phyloP scores from a whole-genome alignment of 2,329 filamentous ascomycete species.

The Apiospora phragmitis region DNA sequence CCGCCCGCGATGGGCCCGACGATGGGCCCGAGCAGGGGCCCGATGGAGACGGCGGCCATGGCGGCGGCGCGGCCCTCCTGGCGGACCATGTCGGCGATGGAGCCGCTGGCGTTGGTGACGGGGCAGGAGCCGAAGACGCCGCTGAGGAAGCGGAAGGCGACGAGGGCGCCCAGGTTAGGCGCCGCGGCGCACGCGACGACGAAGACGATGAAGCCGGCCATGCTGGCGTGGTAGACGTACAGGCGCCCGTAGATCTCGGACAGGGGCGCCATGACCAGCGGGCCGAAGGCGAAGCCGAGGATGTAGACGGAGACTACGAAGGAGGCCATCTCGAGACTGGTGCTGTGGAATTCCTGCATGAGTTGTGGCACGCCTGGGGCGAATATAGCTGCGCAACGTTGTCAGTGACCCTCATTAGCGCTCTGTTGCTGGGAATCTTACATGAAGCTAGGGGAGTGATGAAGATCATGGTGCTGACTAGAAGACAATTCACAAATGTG shows the following conservation, averaged over 20 bases:
- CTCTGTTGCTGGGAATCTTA: not conserved
- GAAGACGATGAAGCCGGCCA: conserved; percentile 40
- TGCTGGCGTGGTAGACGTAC: conserved; percentile 48
- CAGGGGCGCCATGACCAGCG: conserved; percentile 56
- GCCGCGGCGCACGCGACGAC: conserved; percentile 51
- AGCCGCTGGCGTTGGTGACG: conserved; percentile 65
- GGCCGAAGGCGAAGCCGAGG: conserved; percentile 37
- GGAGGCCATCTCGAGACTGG: conserved; percentile 12
- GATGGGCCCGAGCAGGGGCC: conserved; percentile 36
- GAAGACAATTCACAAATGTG: conserved; percentile 4
- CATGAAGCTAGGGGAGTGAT: conserved; percentile 15
- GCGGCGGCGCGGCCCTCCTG: conserved; percentile 47
- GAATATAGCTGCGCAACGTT: conserved; percentile 12
- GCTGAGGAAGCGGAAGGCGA: conserved; percentile 60
- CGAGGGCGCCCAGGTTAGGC: conserved; percentile 49
- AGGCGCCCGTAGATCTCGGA: conserved; percentile 58
- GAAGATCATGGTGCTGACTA: conserved; percentile 15
- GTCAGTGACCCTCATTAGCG: not conserved
- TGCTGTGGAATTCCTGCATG: conserved; percentile 13
- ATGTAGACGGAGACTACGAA: conserved; percentile 17
- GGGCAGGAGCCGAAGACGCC: conserved; percentile 64
- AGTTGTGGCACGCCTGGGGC: conserved; percentile 16
- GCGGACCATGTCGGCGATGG: conserved; percentile 64
- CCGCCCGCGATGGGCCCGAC: conserved; percentile 36
- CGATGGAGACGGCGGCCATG: conserved; percentile 41